A percentile compares a stretch with the other conserved stretches of the same genome.
Conservation (phyloP, 306 rosid species). For the Carpinus viminea region DNA sequence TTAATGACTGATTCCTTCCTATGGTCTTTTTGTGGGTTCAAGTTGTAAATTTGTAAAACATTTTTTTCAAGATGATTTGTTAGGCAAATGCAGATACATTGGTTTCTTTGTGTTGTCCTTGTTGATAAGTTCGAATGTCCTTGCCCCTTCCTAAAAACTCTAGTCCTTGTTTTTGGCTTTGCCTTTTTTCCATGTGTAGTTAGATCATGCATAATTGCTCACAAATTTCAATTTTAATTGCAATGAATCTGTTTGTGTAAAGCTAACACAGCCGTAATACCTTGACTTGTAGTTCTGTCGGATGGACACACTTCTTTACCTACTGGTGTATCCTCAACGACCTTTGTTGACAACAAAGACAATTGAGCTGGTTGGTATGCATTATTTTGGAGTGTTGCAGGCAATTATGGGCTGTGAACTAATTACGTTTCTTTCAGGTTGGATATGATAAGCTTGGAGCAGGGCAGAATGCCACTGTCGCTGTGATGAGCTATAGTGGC, state of each 20-base stretch:
- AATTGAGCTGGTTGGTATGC: conserved; percentile 84
- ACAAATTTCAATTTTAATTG: conserved; percentile 5
- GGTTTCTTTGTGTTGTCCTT: background rate
- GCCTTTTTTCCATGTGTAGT: background rate
- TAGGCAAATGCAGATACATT: background rate
- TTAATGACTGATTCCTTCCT: background rate
- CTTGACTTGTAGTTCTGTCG: conserved; percentile 57
- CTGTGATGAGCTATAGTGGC: conserved; percentile 99
- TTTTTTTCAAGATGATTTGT: background rate
- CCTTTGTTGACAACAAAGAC: conserved; percentile 88
- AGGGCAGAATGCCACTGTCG: conserved; percentile 97
- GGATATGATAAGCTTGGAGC: conserved; percentile 99
- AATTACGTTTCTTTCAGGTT: conserved; percentile 55
- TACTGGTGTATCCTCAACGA: conserved; percentile 91
- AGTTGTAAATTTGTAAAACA: background rate
- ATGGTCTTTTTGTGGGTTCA: conserved; percentile 1
- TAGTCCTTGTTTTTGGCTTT: background rate
- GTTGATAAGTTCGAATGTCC: background rate
- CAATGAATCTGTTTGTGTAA: background rate
- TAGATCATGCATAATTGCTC: background rate
- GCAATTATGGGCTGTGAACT: conserved; percentile 9
- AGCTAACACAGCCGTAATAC: conserved; percentile 17
- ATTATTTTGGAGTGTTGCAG: conserved; percentile 7
- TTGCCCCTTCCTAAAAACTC: background rate
- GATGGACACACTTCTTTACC: conserved; percentile 81